Evolutionary conservation across 176 grass and related monocot genomes (phyloP).

Genomic region (Phyllostachys edulis): DNA sequence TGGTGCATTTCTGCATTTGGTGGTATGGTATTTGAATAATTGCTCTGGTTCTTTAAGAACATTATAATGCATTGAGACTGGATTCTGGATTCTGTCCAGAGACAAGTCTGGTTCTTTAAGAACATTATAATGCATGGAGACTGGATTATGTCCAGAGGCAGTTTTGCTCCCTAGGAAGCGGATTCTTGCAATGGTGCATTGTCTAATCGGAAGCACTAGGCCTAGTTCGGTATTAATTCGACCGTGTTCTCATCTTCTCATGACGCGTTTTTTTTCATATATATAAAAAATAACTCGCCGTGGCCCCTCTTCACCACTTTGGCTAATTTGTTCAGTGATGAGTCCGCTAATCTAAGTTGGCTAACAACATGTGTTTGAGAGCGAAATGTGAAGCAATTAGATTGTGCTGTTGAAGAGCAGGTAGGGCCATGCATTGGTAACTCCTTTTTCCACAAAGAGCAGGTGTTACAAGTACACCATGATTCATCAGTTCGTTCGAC

Average conservation of each 20-base stretch:
- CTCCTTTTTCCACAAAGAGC: constrained; percentile 32
- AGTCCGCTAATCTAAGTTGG: background rate
- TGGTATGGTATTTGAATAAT: constrained; percentile 11
- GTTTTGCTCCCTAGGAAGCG: constrained; percentile 5
- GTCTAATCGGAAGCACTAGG: constrained; percentile 17
- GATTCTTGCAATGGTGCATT: constrained; percentile 15
- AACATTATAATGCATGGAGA: constrained; percentile 23
- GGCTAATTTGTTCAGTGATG: background rate
- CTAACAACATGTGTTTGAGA: constrained; percentile 23
- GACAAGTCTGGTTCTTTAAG: background rate
- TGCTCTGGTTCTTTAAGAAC: background rate
- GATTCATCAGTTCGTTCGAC: constrained; percentile 36
- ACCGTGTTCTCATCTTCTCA: constrained; percentile 3
- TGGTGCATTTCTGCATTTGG: constrained; percentile 38
- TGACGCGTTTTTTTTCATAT: too few relatives aligned
- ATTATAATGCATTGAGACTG: constrained; percentile 19
- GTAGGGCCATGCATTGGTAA: background rate
- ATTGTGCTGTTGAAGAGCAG: constrained; percentile 30
- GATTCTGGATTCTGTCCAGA: constrained; percentile 40
- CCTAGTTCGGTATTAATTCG: constrained; percentile 20
- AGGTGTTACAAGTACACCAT: constrained; percentile 38
- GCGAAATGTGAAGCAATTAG: constrained; percentile 45
- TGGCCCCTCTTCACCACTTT: background rate
- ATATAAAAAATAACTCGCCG: too few relatives aligned
- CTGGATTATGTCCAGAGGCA: constrained; percentile 34